Conservation (phyloP, 2,329 filamentous ascomycete genomes). For the Colletotrichum gigasporum region DNA sequence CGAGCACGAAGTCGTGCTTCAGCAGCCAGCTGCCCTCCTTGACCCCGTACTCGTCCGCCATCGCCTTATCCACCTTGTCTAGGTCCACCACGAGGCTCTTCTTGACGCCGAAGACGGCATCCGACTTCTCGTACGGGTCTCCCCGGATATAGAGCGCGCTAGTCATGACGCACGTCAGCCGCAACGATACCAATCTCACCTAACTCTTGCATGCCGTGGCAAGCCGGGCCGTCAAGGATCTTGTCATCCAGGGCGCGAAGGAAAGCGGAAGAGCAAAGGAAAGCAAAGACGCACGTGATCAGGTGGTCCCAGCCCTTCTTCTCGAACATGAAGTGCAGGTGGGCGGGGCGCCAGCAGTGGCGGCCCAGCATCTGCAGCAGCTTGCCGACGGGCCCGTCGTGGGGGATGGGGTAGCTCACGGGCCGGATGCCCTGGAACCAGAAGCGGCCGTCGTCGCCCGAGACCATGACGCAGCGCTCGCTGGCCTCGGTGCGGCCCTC, state of each 20-base stretch:
- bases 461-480: conserved; percentile 61
- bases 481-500: conserved; percentile 57
- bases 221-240: no score
- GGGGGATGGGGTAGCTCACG: conserved; percentile 85
- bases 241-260: no score
- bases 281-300: conserved; percentile 74
- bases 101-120: conserved; percentile 90
- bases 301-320: conserved; percentile 81
- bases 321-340: conserved; percentile 91
- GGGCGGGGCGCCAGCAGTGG: conserved; percentile 81
- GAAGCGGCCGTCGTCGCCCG: conserved; percentile 56
- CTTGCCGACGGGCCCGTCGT: conserved; percentile 84
- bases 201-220: no score
- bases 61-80: conserved; percentile 59
- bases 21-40: conserved; percentile 70
- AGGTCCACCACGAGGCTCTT: conserved; percentile 77
- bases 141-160: conserved; percentile 81
- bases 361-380: conserved; percentile 72
- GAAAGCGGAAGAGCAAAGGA: background rate
- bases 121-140: conserved; percentile 83
- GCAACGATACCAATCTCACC: background rate
- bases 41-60: conserved; percentile 70
- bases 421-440: conserved; percentile 89
- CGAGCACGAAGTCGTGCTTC: conserved; percentile 81
- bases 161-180: background rate